phyloP scores from a whole-genome alignment of 306 rosid genomes.

The Dalbergia oliveri region DNA sequence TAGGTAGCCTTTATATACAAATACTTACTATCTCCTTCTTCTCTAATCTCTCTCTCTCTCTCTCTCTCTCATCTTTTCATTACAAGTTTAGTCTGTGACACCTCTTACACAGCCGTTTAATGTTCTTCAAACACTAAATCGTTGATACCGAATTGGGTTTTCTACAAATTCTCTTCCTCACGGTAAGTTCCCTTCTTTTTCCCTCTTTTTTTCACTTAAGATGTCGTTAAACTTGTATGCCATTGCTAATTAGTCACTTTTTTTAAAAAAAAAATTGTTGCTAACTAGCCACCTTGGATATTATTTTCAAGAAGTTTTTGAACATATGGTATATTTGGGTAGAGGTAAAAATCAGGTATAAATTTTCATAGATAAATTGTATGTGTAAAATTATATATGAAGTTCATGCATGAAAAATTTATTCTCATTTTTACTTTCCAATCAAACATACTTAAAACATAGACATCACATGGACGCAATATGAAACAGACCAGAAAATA shows the following conservation, averaged over 20 bases:
- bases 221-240: not conserved
- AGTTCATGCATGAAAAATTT: too few species aligned
- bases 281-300: too few species aligned
- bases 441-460: too few species aligned
- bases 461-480: too few species aligned
- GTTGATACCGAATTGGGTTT: not conserved
- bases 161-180: conserved; percentile 9
- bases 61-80: not conserved
- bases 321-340: too few species aligned
- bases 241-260: not conserved
- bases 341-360: too few species aligned
- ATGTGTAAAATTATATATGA: too few species aligned
- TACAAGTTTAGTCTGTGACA: not conserved
- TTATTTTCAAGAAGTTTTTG: too few species aligned
- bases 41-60: not conserved
- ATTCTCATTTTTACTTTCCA: too few species aligned
- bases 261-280: too few species aligned
- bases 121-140: not conserved
- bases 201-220: not conserved
- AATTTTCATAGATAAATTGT: too few species aligned
- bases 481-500: too few species aligned
- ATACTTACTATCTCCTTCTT: not conserved
- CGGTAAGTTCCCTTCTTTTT: conserved; percentile 28
- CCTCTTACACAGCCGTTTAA: not conserved
- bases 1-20: not conserved